These are phyloP conservation scores for Metschnikowia baotianmanensis DNA, from an alignment of 805 yeast genomes.

Conservation along the genomic window DNA sequence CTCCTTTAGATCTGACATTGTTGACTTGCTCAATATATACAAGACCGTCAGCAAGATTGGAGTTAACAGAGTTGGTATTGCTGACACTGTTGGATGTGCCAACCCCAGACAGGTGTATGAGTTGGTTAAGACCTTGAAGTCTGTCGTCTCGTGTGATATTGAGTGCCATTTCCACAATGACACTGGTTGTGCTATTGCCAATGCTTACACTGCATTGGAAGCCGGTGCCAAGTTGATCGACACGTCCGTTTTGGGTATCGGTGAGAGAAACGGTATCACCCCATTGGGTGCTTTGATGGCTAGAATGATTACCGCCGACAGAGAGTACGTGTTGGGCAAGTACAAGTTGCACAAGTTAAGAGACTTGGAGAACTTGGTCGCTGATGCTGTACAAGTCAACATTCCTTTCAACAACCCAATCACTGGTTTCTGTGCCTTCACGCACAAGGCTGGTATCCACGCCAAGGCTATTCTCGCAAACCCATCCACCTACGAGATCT, in stretches of 20 bases:
- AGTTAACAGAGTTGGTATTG: slow-evolving; percentile 61
- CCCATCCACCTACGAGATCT: slow-evolving; percentile 61
- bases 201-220: slow-evolving; percentile 61
- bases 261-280: slow-evolving; percentile 63
- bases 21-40: slow-evolving; percentile 56
- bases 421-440: slow-evolving; percentile 63
- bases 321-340: slow-evolving; percentile 57
- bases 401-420: slow-evolving; percentile 62
- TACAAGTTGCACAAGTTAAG: slow-evolving; percentile 55
- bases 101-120: slow-evolving; percentile 63
- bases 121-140: slow-evolving; percentile 54
- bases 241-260: slow-evolving; percentile 58
- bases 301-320: slow-evolving; percentile 60
- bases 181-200: slow-evolving; percentile 63
- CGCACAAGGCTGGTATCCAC: slow-evolving; percentile 64
- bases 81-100: slow-evolving; percentile 64
- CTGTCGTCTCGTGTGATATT: slow-evolving; percentile 57
- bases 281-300: slow-evolving; percentile 64
- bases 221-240: slow-evolving; percentile 61
- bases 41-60: slow-evolving; percentile 62
- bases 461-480: slow-evolving; percentile 62
- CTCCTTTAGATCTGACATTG: slow-evolving; percentile 59
- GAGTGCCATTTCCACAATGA: slow-evolving; percentile 64
- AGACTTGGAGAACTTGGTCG: slow-evolving; percentile 57
- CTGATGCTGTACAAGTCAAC: slow-evolving; percentile 57